These are phyloP conservation scores for maize (Zea mays) DNA, from an alignment of 176 grass and related monocot genomes.

Conservation along the genomic window DNA sequence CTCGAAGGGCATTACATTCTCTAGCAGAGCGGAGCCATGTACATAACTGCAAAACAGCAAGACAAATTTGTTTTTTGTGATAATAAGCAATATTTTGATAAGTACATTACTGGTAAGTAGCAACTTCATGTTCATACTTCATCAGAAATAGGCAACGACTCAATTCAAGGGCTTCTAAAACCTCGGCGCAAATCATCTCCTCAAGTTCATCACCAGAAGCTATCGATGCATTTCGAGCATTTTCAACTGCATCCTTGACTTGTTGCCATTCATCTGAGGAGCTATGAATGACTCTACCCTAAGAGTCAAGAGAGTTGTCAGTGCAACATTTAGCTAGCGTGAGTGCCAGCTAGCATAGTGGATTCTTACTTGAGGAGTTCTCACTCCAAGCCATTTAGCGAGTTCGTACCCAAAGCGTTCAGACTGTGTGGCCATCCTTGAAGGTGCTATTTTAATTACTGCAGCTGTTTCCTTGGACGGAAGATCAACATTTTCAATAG, in stretches of 20 bases:
- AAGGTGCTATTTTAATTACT: slow-evolving; percentile 94
- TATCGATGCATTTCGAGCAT: slow-evolving; percentile 49
- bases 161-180: slow-evolving; percentile 88
- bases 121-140: slow-evolving; percentile 62
- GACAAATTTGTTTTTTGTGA: not conserved
- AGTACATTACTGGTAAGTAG: slow-evolving; percentile 26
- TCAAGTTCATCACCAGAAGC: slow-evolving; percentile 58
- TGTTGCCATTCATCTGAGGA: slow-evolving; percentile 80
- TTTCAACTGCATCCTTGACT: slow-evolving; percentile 89
- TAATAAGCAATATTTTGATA: slow-evolving; percentile 1
- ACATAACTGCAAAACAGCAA: too few species aligned
- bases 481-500: slow-evolving; percentile 35
- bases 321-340: slow-evolving; percentile 15
- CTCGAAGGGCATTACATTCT: slow-evolving; percentile 55
- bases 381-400: slow-evolving; percentile 86
- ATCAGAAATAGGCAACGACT: slow-evolving; percentile 89
- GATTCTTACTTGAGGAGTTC: slow-evolving; percentile 77
- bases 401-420: slow-evolving; percentile 93
- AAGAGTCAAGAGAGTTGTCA: slow-evolving; percentile 33
- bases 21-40: too few species aligned
- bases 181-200: slow-evolving; percentile 70
- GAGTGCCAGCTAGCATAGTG: slow-evolving; percentile 25
- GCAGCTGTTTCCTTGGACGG: slow-evolving; percentile 62
- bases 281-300: slow-evolving; percentile 89
- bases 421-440: slow-evolving; percentile 97